Evolutionary conservation across 1,139 yeast species (phyloP).

Genomic region (Ogataea hybrid): DNA sequence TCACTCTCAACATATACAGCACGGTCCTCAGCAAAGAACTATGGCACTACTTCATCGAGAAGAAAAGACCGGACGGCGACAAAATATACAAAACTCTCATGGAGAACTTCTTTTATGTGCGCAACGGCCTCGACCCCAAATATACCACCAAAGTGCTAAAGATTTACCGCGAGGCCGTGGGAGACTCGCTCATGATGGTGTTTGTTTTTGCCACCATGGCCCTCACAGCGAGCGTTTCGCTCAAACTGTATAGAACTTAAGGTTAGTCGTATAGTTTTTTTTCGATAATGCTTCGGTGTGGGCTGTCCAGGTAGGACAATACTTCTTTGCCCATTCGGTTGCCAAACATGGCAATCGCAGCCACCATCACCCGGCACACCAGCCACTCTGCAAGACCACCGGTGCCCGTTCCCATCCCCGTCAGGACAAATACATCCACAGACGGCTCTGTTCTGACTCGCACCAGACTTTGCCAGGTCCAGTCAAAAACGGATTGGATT

Average conservation of each 20-base stretch:
- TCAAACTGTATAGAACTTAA: slow-evolving; percentile 11
- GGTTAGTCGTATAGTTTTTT: background rate
- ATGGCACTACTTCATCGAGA: slow-evolving; percentile 29
- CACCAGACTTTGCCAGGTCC: slow-evolving; percentile 42
- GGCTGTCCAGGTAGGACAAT: background rate
- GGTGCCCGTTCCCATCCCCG: slow-evolving; percentile 53
- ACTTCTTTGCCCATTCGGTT: slow-evolving; percentile 6
- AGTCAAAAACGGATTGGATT: slow-evolving; percentile 39
- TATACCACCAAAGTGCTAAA: slow-evolving; percentile 28
- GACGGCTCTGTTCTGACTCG: slow-evolving; percentile 22
- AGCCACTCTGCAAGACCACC: slow-evolving; percentile 41
- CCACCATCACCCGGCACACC: slow-evolving; percentile 36
- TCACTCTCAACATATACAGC: slow-evolving; percentile 40
- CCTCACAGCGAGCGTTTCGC: slow-evolving; percentile 13
- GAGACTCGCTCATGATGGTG: slow-evolving; percentile 25
- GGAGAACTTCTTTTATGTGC: slow-evolving; percentile 35
- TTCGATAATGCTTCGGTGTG: background rate
- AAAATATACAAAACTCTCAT: slow-evolving; percentile 29
- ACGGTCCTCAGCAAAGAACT: slow-evolving; percentile 30
- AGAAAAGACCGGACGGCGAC: slow-evolving; percentile 30
- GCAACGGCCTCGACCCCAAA: slow-evolving; percentile 32
- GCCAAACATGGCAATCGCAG: slow-evolving; percentile 28
- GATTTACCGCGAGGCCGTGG: slow-evolving; percentile 26
- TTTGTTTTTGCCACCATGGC: slow-evolving; percentile 21
- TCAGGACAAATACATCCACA: slow-evolving; percentile 36